A percentile compares a stretch with the other conserved stretches of the same genome.
These are phyloP conservation scores for Cymodocea nodosa DNA, from an alignment of 116 monocot genomes.

Conservation along the genomic window DNA sequence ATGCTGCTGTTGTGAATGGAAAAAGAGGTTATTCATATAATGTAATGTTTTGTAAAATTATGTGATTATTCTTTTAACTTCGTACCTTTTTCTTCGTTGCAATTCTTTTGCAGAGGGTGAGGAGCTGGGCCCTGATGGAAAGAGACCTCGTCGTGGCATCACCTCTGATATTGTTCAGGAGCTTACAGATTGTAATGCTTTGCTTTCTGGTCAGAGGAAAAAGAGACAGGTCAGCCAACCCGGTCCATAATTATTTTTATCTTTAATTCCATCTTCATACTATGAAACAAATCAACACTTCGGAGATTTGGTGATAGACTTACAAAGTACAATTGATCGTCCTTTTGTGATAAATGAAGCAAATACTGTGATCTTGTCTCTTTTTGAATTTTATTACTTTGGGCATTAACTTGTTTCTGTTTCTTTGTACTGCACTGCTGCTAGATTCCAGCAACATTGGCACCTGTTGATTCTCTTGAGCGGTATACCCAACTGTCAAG, in stretches of 20 bases:
- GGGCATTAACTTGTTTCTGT: neutral
- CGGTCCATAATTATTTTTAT: neutral
- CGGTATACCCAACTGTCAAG: conserved; percentile 89
- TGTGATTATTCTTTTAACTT: neutral
- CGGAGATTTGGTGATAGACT: too few species aligned
- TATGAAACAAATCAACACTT: too few species aligned
- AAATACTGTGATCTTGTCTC: neutral
- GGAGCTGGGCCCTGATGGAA: conserved; percentile 82
- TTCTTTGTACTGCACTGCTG: neutral
- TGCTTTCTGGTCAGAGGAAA: conserved; percentile 81
- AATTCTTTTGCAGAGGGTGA: conserved; percentile 37
- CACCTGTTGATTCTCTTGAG: conserved; percentile 61
- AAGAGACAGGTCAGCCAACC: conserved; percentile 52
- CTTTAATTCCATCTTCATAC: too few species aligned
- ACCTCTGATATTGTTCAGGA: conserved; percentile 61
- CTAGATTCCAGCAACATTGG: conserved; percentile 68
- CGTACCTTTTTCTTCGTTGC: conserved; percentile 13
- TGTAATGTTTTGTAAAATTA: neutral
- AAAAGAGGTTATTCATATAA: neutral
- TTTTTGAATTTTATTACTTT: neutral
- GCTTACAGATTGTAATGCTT: conserved; percentile 75
- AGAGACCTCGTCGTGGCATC: conserved; percentile 88
- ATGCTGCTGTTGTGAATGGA: conserved; percentile 52
- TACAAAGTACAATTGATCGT: too few species aligned
- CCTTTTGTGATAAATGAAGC: too few species aligned